A percentile compares a stretch with the other conserved stretches of the same genome.
phyloP scores from a whole-genome alignment of 2,329 filamentous ascomycete species.

The Balansia obtecta region DNA sequence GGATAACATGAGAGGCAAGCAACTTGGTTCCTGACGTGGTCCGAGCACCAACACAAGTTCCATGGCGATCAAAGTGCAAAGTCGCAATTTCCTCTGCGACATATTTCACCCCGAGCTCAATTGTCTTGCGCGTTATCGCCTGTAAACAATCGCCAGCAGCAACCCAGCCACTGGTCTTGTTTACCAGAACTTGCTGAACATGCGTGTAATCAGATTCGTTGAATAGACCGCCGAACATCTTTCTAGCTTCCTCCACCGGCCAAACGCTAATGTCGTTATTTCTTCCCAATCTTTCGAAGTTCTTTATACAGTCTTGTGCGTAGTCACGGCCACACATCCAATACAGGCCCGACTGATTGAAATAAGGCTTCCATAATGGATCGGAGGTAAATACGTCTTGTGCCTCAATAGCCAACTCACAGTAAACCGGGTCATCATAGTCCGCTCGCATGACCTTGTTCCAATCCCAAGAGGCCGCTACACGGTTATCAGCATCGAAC shows the following conservation, averaged over 20 bases:
- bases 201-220: slow-evolving; percentile 46
- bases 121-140: slow-evolving; percentile 37
- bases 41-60: slow-evolving; percentile 35
- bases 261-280: slow-evolving; percentile 29
- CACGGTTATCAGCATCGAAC: slow-evolving; percentile 31
- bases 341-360: slow-evolving; percentile 48
- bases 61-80: slow-evolving; percentile 31
- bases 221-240: slow-evolving; percentile 45
- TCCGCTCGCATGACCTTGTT: slow-evolving; percentile 62
- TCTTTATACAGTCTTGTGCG: slow-evolving; percentile 37
- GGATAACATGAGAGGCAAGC: slow-evolving; percentile 36
- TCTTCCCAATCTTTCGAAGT: slow-evolving; percentile 34
- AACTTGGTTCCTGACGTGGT: slow-evolving; percentile 31
- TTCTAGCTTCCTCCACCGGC: slow-evolving; percentile 31
- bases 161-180: slow-evolving; percentile 50
- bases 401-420: slow-evolving; percentile 50
- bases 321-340: slow-evolving; percentile 40
- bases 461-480: slow-evolving; percentile 59
- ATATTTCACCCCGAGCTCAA: slow-evolving; percentile 47
- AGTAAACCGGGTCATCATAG: slow-evolving; percentile 53
- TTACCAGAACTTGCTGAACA: slow-evolving; percentile 47
- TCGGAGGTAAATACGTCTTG: slow-evolving; percentile 48
- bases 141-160: slow-evolving; percentile 46
- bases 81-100: slow-evolving; percentile 37
- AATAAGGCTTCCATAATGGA: slow-evolving; percentile 42